Evolutionary conservation across 169 alveolate species (phyloP).

Genomic region (Plasmodium malariae): DNA sequence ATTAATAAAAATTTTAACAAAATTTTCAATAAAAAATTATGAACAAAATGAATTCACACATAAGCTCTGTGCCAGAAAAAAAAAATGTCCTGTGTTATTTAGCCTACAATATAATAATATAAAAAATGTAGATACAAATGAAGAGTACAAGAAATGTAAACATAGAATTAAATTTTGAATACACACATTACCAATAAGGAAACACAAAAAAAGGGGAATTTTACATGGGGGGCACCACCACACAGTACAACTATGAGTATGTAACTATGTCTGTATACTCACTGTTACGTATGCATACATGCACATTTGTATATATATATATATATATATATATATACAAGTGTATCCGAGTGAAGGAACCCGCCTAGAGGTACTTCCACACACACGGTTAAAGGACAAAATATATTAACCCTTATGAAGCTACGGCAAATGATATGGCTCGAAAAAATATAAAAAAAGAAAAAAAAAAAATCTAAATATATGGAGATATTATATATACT

Average conservation of each 20-base stretch:
- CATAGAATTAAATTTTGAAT: conserved; percentile 22
- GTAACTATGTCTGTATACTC: no score
- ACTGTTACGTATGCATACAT: background rate
- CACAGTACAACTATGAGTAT: no score
- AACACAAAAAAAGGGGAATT: background rate
- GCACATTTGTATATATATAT: background rate
- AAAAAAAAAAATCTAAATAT: no score
- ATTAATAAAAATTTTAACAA: conserved; percentile 16
- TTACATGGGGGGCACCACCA: background rate
- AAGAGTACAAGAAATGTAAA: background rate
- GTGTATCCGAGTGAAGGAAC: no score
- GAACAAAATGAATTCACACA: background rate
- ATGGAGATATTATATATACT: no score
- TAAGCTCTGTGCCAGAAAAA: background rate
- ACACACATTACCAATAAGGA: background rate
- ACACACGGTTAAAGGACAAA: no score
- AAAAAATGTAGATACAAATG: conserved; percentile 16
- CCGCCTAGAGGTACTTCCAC: no score
- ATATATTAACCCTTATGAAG: no score
- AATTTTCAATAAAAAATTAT: conserved; percentile 15
- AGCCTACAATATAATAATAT: conserved; percentile 69
- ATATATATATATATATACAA: background rate
- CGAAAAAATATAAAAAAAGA: no score
- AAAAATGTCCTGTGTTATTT: conserved; percentile 4
- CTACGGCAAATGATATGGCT: no score